Evolutionary conservation across 2,329 filamentous ascomycete genomes (phyloP).

Genomic region (Aspergillus brasiliensis): DNA sequence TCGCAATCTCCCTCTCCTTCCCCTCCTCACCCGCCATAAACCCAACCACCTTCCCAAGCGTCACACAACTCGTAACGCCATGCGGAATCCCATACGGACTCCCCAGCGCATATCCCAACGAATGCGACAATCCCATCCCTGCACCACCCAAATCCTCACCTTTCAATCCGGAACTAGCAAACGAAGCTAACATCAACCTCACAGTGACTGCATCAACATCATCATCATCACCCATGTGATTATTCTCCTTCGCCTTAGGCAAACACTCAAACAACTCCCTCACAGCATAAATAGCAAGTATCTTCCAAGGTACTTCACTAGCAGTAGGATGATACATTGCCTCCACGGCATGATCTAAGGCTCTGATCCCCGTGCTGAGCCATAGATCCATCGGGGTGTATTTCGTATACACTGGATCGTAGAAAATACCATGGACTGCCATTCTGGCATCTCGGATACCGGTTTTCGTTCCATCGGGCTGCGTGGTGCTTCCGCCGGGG

Average conservation of each 20-base stretch:
- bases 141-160: neutral
- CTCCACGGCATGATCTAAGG: conserved; percentile 10
- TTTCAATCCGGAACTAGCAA: conserved; percentile 6
- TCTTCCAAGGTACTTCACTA: conserved; percentile 2
- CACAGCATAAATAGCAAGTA: neutral
- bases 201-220: neutral
- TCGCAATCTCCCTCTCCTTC: neutral
- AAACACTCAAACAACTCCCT: neutral
- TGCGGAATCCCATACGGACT: conserved; percentile 9
- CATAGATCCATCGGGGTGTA: conserved; percentile 6
- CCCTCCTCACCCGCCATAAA: neutral
- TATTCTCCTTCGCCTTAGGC: neutral
- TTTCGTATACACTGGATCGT: conserved; percentile 2
- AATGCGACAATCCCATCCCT: conserved; percentile 3
- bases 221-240: neutral
- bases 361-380: conserved; percentile 6
- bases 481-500: neutral
- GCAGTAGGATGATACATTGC: conserved; percentile 2
- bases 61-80: conserved; percentile 12
- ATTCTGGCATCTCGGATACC: neutral
- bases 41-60: conserved; percentile 7
- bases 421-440: neutral
- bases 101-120: conserved; percentile 7
- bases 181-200: conserved; percentile 4
- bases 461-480: neutral